Evolutionary conservation across 768 basidiomycete species (phyloP), one percentile per base, ranked within the genome.

Genomic region (Obba rivulosa): DNA sequence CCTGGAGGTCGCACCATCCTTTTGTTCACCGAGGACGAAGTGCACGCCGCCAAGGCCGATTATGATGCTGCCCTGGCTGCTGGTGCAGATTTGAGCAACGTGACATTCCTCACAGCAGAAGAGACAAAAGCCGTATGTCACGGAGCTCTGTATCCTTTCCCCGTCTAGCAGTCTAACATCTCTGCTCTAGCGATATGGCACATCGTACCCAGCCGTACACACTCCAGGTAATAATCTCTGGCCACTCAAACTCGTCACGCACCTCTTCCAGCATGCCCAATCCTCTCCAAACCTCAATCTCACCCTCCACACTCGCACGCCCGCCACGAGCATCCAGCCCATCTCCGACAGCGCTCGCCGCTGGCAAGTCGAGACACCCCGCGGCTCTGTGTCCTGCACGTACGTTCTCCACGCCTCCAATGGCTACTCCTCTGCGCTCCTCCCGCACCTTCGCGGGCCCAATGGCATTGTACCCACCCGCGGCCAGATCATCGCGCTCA

Each of bases 361-460:
- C 2, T 88, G 84, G 84, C 59, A 59, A 0, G 62, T 87, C 11
- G 54, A 61, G 3, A 93, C 91, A 0, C 75, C 81, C 0, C 77
- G 89, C n/a, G 91, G 92, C 1, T 54, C 58, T 1, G 62, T 92
- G 18, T 36, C 61, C 3, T 82, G 85, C 53, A 64, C 71, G 17
- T 80, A 82, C 50, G 77, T 95, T 38, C 69, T 96, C 3, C 90
- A 93, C 60, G 90, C 89, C 0, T 93, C 90, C 9, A 96, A 96
- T 57, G 93, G 72, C 0, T 93, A 94, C 51, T 78, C 83, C 10
- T 78, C 83, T 3, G 75, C 86, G 56, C 76, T 95, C 31, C 70
- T 96, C n/a, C 86, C 87, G 0, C 76, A 80, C 49, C 61, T 92
- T 23, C 56, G 71, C 8, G 79, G 81, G 0, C 70, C 72, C 13